A percentile compares a stretch with the other conserved stretches of the same genome.
phyloP scores from a whole-genome alignment of 2,329 filamentous ascomycete species.

The Diaporthe humulicola region DNA sequence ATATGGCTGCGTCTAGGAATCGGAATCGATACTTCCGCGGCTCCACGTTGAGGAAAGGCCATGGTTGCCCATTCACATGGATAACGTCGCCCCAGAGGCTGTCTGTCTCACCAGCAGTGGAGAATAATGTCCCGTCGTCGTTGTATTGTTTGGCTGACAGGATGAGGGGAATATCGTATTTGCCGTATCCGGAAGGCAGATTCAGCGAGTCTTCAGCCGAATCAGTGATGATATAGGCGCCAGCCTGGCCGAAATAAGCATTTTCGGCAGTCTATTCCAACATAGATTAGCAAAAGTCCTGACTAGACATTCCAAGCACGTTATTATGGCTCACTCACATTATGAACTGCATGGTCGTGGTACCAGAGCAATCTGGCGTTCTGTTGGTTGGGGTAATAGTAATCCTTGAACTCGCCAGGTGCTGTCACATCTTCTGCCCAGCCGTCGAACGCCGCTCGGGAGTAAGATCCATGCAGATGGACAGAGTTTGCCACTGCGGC shows the following conservation, averaged over 20 bases:
- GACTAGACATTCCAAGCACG: not conserved
- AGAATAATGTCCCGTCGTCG: constrained; percentile 61
- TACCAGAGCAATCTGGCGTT: constrained; percentile 69
- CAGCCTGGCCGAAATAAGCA: constrained; percentile 68
- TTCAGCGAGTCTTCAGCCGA: constrained; percentile 60
- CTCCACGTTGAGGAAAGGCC: constrained; percentile 71
- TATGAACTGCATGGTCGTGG: constrained; percentile 60
- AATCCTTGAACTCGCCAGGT: constrained; percentile 70
- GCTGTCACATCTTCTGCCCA: constrained; percentile 63
- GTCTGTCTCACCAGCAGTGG: constrained; percentile 57
- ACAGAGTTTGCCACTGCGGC: constrained; percentile 58
- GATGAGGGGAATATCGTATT: constrained; percentile 66
- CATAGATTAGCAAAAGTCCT: constrained; percentile 41
- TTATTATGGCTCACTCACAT: constrained; percentile 42
- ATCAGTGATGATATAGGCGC: constrained; percentile 68
- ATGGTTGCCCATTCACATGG: constrained; percentile 70
- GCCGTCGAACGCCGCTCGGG: constrained; percentile 62
- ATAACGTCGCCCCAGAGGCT: constrained; percentile 70
- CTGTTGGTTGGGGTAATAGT: constrained; percentile 72
- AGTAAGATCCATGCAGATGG: constrained; percentile 68
- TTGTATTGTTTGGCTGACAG: constrained; percentile 66
- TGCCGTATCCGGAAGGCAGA: constrained; percentile 62
- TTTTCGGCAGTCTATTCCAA: constrained; percentile 61
- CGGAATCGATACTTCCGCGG: constrained; percentile 72
- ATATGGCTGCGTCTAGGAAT: constrained; percentile 64